phyloP scores from a whole-genome alignment of 306 rosid species.

The Prunus kanzakura region DNA sequence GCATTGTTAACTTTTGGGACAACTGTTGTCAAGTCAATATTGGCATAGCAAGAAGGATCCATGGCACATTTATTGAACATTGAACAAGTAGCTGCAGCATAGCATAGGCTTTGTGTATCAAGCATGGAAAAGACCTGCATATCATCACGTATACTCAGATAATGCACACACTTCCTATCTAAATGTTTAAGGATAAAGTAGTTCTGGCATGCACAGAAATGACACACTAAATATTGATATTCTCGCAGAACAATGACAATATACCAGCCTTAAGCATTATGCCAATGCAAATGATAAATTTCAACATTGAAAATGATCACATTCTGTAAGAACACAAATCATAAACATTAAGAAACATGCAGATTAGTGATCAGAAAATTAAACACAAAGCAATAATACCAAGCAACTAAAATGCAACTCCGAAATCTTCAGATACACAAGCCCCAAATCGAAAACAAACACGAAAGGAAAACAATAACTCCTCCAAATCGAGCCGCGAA shows the following conservation, averaged over 20 bases:
- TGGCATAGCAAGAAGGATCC: constrained; percentile 85
- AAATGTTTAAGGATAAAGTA: background rate
- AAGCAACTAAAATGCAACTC: background rate
- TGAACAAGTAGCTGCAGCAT: constrained; percentile 82
- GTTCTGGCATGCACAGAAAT: background rate
- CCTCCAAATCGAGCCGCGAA: background rate
- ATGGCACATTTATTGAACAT: constrained; percentile 86
- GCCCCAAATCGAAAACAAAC: background rate
- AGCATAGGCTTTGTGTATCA: constrained; percentile 85
- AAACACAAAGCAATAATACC: background rate
- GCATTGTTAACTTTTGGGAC: constrained; percentile 95
- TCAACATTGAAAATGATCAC: background rate
- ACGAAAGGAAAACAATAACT: background rate
- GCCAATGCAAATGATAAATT: background rate
- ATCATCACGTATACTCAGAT: constrained; percentile 15
- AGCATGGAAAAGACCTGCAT: constrained; percentile 89
- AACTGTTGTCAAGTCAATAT: constrained; percentile 76
- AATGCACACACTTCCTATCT: constrained; percentile 1
- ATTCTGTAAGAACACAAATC: background rate
- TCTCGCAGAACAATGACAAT: background rate
- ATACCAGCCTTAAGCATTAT: background rate
- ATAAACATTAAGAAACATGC: background rate
- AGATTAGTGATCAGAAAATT: background rate
- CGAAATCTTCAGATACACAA: background rate
- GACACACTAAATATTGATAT: background rate